Percentiles rank a stretch among this genome's conserved stretches.
Evolutionary conservation across 23 red algal species (phyloP).

Genomic region (Chondrus crispus): DNA sequence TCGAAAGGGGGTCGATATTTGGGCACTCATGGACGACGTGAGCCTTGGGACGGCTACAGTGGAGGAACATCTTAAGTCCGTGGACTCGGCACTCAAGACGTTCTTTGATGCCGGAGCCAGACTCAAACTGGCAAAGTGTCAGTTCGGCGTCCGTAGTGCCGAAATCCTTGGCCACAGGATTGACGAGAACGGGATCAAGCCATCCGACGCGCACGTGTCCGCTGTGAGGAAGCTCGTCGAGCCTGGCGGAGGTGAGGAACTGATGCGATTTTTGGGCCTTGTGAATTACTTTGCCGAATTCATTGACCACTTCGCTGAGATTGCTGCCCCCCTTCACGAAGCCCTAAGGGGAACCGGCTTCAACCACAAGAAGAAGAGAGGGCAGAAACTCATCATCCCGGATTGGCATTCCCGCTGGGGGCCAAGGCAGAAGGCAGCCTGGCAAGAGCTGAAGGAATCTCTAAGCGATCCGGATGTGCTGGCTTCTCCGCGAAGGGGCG

Average conservation of each 20-base stretch:
- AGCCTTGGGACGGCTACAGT: too few relatives aligned
- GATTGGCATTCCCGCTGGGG: slow-evolving; percentile 1
- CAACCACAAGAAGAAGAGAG: background rate
- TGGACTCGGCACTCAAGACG: too few relatives aligned
- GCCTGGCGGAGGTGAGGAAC: background rate
- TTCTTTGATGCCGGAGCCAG: too few relatives aligned
- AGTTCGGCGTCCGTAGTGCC: too few relatives aligned
- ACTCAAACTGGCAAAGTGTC: too few relatives aligned
- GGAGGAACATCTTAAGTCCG: too few relatives aligned
- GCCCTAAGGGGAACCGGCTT: slow-evolving; percentile 9
- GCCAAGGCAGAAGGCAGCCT: background rate
- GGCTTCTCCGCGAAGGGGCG: too few relatives aligned
- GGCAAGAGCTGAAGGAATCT: background rate
- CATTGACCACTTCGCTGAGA: slow-evolving; percentile 4
- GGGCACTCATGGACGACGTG: too few relatives aligned
- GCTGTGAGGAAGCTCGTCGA: background rate
- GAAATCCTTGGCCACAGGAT: too few relatives aligned
- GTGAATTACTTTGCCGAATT: slow-evolving; percentile 27
- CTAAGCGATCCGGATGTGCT: background rate
- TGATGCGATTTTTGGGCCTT: background rate
- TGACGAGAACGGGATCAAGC: too few relatives aligned
- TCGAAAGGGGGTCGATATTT: too few relatives aligned
- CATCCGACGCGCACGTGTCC: background rate
- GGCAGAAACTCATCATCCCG: background rate
- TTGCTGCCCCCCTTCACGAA: background rate